Conservation (phyloP, 2,329 filamentous ascomycete species). For the Aureobasidium uvarum region DNA sequence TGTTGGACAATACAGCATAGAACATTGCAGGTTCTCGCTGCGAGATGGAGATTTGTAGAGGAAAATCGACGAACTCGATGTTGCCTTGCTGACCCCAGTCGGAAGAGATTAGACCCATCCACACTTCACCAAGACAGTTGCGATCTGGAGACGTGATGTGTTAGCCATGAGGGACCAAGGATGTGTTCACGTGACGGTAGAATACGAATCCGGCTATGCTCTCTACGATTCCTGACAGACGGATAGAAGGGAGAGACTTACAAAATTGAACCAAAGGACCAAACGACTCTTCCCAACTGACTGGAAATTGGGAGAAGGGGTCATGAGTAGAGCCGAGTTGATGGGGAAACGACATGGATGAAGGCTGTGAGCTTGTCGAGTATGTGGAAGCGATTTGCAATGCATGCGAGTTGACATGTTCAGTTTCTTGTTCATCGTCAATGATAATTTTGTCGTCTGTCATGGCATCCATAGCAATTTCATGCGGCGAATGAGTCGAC, state of each 20-base stretch:
- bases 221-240: neutral
- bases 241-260: neutral
- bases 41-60: conserved; percentile 1
- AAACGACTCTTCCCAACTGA: conserved; percentile 5
- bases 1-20: conserved; percentile 7
- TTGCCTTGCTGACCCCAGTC: conserved; percentile 19
- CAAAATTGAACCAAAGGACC: conserved; percentile 4
- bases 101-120: neutral
- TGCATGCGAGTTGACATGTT: neutral
- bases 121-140: neutral
- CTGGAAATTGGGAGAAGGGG: conserved; percentile 6
- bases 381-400: neutral
- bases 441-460: neutral
- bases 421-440: neutral
- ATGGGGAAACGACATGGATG: neutral
- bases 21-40: conserved; percentile 20
- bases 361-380: neutral
- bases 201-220: neutral
- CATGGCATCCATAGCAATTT: neutral
- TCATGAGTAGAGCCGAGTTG: conserved; percentile 15
- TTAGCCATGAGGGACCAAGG: neutral
- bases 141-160: neutral
- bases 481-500: neutral
- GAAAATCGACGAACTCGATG: conserved; percentile 11
- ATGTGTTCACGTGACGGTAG: too few relatives aligned